Evolutionary conservation across 1,284 basidiomycete genomes (phyloP).

Genomic region (Ganoderma lucidum): DNA sequence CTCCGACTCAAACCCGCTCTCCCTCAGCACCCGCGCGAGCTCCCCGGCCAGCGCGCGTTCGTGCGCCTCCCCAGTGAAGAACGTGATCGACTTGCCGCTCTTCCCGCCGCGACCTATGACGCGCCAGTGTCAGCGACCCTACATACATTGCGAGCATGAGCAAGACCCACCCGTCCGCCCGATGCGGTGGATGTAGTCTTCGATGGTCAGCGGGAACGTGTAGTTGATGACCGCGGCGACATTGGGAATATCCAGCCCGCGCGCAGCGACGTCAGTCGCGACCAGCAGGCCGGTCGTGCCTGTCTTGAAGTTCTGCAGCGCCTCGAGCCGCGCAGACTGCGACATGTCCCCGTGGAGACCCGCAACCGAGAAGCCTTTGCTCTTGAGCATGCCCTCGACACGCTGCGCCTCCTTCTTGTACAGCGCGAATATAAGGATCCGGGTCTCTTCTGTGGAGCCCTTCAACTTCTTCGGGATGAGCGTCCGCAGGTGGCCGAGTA

Average conservation of each 20-base stretch:
- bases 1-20: constrained; percentile 85
- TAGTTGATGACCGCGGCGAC: constrained; percentile 95
- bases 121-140: constrained; percentile 16
- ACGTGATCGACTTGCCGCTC: constrained; percentile 93
- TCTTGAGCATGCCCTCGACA: constrained; percentile 83
- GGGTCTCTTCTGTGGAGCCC: constrained; percentile 60
- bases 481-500: constrained; percentile 68
- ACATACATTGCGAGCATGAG: constrained; percentile 6
- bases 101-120: constrained; percentile 86
- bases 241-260: constrained; percentile 97
- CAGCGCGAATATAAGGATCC: constrained; percentile 93
- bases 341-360: constrained; percentile 94
- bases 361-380: constrained; percentile 87
- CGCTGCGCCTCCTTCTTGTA: constrained; percentile 98
- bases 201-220: constrained; percentile 96
- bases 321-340: constrained; percentile 87
- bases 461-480: constrained; percentile 72
- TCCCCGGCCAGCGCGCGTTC: constrained; percentile 93
- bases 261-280: constrained; percentile 97
- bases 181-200: constrained; percentile 98
- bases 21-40: constrained; percentile 90
- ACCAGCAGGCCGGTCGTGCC: constrained; percentile 89
- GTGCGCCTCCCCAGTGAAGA: constrained; percentile 92
- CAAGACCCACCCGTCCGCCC: constrained; percentile 80
- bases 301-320: constrained; percentile 90